A percentile compares a stretch with the other conserved stretches of the same genome.
Conservation (phyloP, 2,329 filamentous ascomycete species). For the Stemphylium vesicarium region DNA sequence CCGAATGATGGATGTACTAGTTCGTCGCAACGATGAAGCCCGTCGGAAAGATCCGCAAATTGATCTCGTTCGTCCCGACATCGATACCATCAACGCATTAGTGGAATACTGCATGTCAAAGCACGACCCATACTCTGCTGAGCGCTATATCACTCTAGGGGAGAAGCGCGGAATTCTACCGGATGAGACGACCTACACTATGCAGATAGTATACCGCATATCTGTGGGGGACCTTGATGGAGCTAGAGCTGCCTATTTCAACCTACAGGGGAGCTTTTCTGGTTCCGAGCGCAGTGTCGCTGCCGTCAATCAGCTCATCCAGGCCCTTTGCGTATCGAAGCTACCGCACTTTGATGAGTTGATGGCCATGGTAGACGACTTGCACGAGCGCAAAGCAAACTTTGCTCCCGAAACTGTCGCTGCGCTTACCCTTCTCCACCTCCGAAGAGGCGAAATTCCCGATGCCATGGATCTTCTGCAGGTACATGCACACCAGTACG, state of each 20-base stretch:
- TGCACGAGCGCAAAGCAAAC: conserved; percentile 71
- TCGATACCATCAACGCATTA: conserved; percentile 76
- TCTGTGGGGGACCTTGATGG: conserved; percentile 74
- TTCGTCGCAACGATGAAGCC: conserved; percentile 56
- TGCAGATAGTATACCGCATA: conserved; percentile 80
- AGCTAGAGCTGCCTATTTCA: conserved; percentile 69
- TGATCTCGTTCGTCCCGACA: conserved; percentile 62
- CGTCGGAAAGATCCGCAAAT: conserved; percentile 39
- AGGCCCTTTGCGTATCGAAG: conserved; percentile 67
- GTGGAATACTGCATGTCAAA: conserved; percentile 74
- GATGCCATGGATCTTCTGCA: conserved; percentile 85
- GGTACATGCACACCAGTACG: conserved; percentile 73
- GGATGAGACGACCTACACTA: conserved; percentile 72
- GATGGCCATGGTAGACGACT: conserved; percentile 72
- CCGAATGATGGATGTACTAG: conserved; percentile 74
- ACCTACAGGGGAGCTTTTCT: conserved; percentile 64
- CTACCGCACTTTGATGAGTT: conserved; percentile 73
- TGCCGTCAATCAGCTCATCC: conserved; percentile 74
- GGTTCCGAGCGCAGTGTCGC: conserved; percentile 65
- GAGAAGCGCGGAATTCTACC: conserved; percentile 69
- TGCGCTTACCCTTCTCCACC: conserved; percentile 73
- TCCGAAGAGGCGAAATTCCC: conserved; percentile 76
- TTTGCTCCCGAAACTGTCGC: conserved; percentile 78
- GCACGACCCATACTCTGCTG: conserved; percentile 73
- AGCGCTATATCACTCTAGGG: conserved; percentile 73